These are phyloP conservation scores for Xylaria intraflava DNA, from an alignment of 495 filamentous ascomycete species.

Conservation along the genomic window DNA sequence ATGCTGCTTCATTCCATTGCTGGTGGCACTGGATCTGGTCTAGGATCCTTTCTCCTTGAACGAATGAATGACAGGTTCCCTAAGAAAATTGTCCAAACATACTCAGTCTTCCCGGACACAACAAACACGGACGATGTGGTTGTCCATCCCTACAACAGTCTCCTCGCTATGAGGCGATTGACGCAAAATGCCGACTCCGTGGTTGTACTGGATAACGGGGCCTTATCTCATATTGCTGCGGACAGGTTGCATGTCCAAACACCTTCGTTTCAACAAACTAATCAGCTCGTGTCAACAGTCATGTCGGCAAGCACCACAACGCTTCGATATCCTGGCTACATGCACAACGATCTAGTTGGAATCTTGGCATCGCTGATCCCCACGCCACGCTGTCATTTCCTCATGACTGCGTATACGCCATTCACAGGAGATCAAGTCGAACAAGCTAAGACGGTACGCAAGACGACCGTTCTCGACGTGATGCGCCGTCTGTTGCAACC, in stretches of 20 bases:
- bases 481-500: slow-evolving; percentile 94
- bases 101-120: slow-evolving; percentile 94
- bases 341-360: slow-evolving; percentile 98
- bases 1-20: slow-evolving; percentile 98
- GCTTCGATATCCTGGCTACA: slow-evolving; percentile 93
- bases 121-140: slow-evolving; percentile 81
- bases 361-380: slow-evolving; percentile 95
- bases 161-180: slow-evolving; percentile 82
- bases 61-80: slow-evolving; percentile 95
- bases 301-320: slow-evolving; percentile 98
- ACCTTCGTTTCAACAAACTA: slow-evolving; percentile 93
- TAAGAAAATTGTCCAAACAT: slow-evolving; percentile 98
- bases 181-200: slow-evolving; percentile 97
- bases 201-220: slow-evolving; percentile 95
- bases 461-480: slow-evolving; percentile 95
- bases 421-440: slow-evolving; percentile 95
- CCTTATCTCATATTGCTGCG: slow-evolving; percentile 86
- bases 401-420: slow-evolving; percentile 96
- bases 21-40: slow-evolving; percentile 88
- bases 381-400: slow-evolving; percentile 92
- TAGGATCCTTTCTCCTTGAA: slow-evolving; percentile 93
- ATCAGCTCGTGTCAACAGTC: slow-evolving; percentile 94
- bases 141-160: slow-evolving; percentile 95
- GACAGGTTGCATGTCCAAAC: slow-evolving; percentile 90
- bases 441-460: slow-evolving; percentile 91